Evolutionary conservation across 139 green algal genomes (phyloP).

Genomic region (Chlamydomonas incerta): DNA sequence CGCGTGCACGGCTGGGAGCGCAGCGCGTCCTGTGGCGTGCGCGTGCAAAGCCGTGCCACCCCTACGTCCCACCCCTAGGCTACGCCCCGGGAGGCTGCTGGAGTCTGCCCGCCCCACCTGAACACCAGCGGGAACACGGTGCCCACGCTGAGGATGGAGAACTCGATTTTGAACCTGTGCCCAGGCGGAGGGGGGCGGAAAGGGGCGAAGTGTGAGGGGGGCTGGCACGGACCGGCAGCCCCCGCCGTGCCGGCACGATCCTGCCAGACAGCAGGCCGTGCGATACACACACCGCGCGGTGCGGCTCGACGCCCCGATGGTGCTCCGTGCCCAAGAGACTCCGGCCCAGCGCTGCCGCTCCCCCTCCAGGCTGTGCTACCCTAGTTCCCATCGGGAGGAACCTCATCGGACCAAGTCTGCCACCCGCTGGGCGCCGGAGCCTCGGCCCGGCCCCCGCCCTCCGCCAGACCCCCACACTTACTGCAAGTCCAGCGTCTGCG

Average conservation of each 20-base stretch:
- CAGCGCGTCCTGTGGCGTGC: neutral
- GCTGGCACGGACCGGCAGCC: no score
- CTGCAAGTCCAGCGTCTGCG: neutral
- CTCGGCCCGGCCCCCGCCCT: neutral
- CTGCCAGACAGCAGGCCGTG: no score
- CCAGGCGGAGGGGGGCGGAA: no score
- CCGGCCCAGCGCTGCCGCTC: no score
- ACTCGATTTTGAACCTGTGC: slow-evolving; percentile 24
- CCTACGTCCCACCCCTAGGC: neutral
- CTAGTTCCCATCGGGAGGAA: neutral
- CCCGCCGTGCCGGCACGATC: no score
- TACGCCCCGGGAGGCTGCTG: no score
- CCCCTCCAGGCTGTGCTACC: no score
- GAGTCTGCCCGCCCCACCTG: neutral
- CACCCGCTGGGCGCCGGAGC: neutral
- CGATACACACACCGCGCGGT: no score
- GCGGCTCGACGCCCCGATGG: no score
- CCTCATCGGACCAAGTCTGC: neutral
- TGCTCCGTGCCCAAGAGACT: no score
- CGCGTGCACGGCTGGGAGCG: no score
- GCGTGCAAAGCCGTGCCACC: neutral
- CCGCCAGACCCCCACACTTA: neutral
- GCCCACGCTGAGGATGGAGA: slow-evolving; percentile 18
- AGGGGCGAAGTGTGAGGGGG: no score
- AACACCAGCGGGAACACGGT: slow-evolving; percentile 24